phyloP scores from a whole-genome alignment of 1,284 basidiomycete genomes.

The Ganoderma leucocontextum region DNA sequence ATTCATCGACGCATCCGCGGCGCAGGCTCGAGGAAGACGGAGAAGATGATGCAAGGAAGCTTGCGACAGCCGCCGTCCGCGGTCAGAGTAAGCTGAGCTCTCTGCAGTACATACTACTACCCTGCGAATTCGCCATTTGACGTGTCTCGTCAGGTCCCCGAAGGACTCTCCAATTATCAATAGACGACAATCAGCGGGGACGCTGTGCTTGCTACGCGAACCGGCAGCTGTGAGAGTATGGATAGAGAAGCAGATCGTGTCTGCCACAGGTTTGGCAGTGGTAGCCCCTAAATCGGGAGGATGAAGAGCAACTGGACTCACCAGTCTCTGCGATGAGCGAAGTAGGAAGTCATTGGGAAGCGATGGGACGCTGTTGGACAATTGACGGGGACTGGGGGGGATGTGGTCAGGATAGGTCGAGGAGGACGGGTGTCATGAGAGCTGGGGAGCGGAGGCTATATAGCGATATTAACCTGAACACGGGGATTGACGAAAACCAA shows the following conservation, averaged over 20 bases:
- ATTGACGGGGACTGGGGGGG: slow-evolving; percentile 4
- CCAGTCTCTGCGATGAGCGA: slow-evolving; percentile 31
- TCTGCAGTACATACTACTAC: neutral
- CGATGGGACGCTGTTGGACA: neutral
- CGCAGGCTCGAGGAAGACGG: neutral
- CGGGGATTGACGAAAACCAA: slow-evolving; percentile 23
- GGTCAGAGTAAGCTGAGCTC: neutral
- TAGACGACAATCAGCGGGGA: neutral
- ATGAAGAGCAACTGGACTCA: slow-evolving; percentile 24
- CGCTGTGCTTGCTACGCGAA: neutral
- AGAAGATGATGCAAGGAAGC: neutral
- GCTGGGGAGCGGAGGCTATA: slow-evolving; percentile 28
- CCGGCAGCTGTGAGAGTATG: slow-evolving; percentile 20
- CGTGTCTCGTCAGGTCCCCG: neutral
- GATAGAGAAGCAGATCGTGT: neutral
- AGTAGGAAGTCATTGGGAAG: slow-evolving; percentile 30
- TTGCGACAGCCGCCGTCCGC: neutral
- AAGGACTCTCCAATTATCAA: neutral
- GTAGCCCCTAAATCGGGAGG: slow-evolving; percentile 2
- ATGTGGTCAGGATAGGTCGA: slow-evolving; percentile 15
- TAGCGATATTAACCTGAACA: slow-evolving; percentile 17
- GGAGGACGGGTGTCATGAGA: slow-evolving; percentile 27
- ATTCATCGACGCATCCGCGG: neutral
- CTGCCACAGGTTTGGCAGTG: neutral
- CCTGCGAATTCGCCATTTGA: neutral